A percentile compares a stretch with the other conserved stretches of the same genome.
Evolutionary conservation across 306 rosid genomes (phyloP).

Genomic region (Casuarina glauca): DNA sequence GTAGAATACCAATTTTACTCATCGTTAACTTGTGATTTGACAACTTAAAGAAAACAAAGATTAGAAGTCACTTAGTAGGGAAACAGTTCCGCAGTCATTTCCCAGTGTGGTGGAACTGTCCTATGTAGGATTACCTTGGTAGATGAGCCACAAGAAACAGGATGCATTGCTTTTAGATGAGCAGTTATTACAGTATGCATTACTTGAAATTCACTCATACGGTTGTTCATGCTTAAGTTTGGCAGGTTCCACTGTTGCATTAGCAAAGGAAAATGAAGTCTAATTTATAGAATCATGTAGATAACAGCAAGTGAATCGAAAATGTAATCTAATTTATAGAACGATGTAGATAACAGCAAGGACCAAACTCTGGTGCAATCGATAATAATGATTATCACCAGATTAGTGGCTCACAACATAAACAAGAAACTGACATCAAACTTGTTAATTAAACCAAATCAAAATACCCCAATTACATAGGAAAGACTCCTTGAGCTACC

Average conservation of each 20-base stretch:
- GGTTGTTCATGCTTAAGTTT: too few species aligned
- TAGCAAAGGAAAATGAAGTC: conserved; percentile 1
- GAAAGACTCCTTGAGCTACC: conserved; percentile 15
- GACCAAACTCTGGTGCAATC: conserved; percentile 46
- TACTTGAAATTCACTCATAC: background rate
- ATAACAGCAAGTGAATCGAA: conserved; percentile 31
- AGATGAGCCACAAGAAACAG: background rate
- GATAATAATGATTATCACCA: conserved; percentile 58
- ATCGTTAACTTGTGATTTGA: conserved; percentile 8
- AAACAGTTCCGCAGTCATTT: background rate
- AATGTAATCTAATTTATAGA: conserved; percentile 13
- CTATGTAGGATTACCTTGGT: background rate
- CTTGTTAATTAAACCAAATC: conserved; percentile 5
- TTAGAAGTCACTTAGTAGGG: conserved; percentile 11
- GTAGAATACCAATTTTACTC: conserved; percentile 18
- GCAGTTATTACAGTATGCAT: background rate
- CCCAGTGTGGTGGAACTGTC: background rate
- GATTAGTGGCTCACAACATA: conserved; percentile 21
- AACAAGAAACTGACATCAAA: conserved; percentile 12
- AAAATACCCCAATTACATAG: conserved; percentile 2
- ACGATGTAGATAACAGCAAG: conserved; percentile 33
- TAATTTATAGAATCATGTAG: conserved; percentile 33
- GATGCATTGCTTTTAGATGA: background rate
- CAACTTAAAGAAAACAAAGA: conserved; percentile 3
- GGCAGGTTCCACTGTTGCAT: background rate